phyloP scores from a whole-genome alignment of 495 filamentous ascomycete genomes.

The Tuber calosporum region DNA sequence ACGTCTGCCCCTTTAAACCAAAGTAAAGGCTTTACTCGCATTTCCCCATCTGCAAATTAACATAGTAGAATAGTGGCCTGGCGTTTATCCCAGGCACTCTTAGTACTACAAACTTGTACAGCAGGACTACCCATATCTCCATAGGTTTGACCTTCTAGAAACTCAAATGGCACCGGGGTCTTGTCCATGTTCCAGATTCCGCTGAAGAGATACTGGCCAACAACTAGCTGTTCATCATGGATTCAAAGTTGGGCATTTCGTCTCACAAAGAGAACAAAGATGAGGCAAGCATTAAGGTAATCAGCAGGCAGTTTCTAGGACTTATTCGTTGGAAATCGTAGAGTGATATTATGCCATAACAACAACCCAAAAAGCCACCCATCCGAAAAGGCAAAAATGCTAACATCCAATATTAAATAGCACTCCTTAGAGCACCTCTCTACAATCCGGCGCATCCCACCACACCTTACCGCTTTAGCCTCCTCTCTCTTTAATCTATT shows the following conservation, averaged over 20 bases:
- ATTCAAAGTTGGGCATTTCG: no score
- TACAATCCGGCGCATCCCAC: background rate
- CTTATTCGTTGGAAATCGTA: background rate
- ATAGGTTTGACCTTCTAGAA: background rate
- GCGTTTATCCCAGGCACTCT: background rate
- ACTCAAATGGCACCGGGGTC: background rate
- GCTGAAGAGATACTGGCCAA: background rate
- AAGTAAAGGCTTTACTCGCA: background rate
- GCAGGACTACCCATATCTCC: background rate
- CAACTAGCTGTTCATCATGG: no score
- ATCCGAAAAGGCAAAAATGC: no score
- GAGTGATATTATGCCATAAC: background rate
- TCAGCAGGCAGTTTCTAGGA: no score
- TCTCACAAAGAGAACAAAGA: no score
- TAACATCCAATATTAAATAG: no score
- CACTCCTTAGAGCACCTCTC: background rate
- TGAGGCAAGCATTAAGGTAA: no score
- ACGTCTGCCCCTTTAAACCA: background rate
- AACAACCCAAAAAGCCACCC: no score
- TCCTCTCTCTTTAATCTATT: constrained; percentile 5
- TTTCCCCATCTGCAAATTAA: background rate
- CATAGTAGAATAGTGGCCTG: background rate
- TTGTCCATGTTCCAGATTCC: background rate
- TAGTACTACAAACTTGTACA: background rate
- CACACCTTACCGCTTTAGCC: background rate